Evolutionary conservation across 1,139 yeast genomes (phyloP), one percentile per base, ranked within the genome.

Genomic region (Yamadazyma epiphylla): DNA sequence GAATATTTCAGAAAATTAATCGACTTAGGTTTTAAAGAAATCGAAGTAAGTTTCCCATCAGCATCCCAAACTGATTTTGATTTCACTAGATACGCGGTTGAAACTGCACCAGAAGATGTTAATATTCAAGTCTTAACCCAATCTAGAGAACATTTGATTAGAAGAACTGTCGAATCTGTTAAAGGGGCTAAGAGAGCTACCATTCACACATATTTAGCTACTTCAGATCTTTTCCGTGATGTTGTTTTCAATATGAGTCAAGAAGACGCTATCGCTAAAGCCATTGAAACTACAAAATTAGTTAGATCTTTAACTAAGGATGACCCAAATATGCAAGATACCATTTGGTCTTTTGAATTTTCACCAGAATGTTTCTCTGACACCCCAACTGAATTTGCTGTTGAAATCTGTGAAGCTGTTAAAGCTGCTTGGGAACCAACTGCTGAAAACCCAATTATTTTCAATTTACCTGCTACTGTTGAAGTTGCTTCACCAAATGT

Each of bases 401-500:
- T 91, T 11, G 75, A 80, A 51, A 80, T 91, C 30, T 87, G 96
- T 62, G 95, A 89, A 55, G 96, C 96, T n/a, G 97, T 91, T 28
- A 86, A 86, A 60, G 66, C 67, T 17, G 96, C 91, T 6, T 91
- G 98, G 98, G 88, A 68, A 37, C 97, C 97, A 31, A 61, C 85
- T 5, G 79, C 46, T 19, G 91, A 84, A 36, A 72, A 76, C 43
- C 96, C 96, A 37, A 87, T 91, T 47, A 87, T 91, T 46, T 89
- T 91, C 72, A 91, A 91, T 65, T 72, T 91, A 48, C 98, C 98
- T 8, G 97, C 98, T 25, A 91, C 98, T n/a, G 97, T 91, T 23
- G 98, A 91, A 65, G 84, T 89, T 74, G 68, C 95, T 15, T 76
- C 94, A 25, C 98, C 97, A 40, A 91, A 91, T 56, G 80, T 89